Base-by-base conservation (phyloP, 1,139 yeast genomes). In the Casaregolazyma lundiana region DNA sequence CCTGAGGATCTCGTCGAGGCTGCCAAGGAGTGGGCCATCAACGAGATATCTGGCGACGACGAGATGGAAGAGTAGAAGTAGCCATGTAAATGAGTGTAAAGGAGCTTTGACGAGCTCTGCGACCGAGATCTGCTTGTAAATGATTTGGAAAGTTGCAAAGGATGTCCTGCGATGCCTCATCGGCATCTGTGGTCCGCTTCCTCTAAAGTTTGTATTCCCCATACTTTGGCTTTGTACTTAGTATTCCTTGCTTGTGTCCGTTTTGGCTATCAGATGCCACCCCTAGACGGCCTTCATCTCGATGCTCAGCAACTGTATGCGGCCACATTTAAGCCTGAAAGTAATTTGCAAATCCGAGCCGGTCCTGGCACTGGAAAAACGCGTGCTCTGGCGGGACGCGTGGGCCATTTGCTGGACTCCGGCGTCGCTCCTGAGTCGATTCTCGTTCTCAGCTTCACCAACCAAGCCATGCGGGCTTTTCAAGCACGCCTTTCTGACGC, bases 341-440 rank as follows among this genome's bases (percentile, higher is more conserved):
- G 78, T 0, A 73, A 76, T 26, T 68, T 88, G 32, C 95, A 87
- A 62, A 79, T 89, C 21, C 73, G 88, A 26, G 97, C 97, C 0
- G 97, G 97, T 0, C 97, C 97, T 0, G 97, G 97, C 1, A 84
- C 81, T 1, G 76, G 76, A 3, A 85, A 89, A 63, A 89, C 97
- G 2, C 83, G 81, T 57, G 89, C 90, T 2, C 67, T 90, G 41
- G 80, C 86, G 0, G 75, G 88, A 2, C 71, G 96, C 39, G 92
- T 52, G 8, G 89, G 92, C 0, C 76, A 79, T 58, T 67, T 89
- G 36, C 58, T 88, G 18, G 54, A 78, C 1, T 65, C 73, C 6
- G 75, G 78, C 32, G 60, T 70, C 2, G 66, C 71, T 1, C 90
- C 96, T 0, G 71, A 73, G 24, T 67, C 75, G 41, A 74, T 90